Evolutionary conservation across 163 green algal species (phyloP).

Genomic region (Chlamydomonas reinhardtii): DNA sequence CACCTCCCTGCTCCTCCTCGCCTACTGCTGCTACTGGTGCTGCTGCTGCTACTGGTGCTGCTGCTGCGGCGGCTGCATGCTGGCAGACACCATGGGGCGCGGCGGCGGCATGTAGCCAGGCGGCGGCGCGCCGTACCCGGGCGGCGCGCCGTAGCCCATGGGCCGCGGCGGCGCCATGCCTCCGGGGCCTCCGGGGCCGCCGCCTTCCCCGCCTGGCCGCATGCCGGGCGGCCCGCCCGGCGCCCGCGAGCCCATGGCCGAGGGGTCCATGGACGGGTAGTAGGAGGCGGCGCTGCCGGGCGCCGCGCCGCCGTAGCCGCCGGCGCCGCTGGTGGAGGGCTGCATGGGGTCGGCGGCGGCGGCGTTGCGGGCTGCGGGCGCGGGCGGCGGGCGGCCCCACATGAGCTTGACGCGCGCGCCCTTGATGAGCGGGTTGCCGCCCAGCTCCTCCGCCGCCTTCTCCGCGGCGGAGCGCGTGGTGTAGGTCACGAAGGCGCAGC

Average conservation of each 20-base stretch:
- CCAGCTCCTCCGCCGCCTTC: constrained; percentile 84
- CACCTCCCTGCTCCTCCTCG: no score
- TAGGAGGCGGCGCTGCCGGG: background rate
- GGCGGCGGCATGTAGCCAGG: background rate
- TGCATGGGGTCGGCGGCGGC: constrained; percentile 53
- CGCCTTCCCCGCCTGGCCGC: constrained; percentile 28
- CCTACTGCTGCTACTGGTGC: no score
- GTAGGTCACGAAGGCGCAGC: constrained; percentile 96
- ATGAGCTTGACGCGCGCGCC: constrained; percentile 87
- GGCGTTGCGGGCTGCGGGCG: constrained; percentile 13
- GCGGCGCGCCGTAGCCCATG: constrained; percentile 15
- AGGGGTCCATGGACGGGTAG: constrained; percentile 45
- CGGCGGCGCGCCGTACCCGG: constrained; percentile 25
- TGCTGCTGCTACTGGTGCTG: no score
- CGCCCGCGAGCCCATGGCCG: constrained; percentile 46
- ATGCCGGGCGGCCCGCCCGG: background rate
- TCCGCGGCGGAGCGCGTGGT: constrained; percentile 76
- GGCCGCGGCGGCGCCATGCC: background rate
- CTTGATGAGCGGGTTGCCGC: constrained; percentile 86
- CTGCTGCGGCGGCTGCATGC: background rate
- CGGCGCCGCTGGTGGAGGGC: constrained; percentile 47
- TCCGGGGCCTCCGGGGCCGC: background rate
- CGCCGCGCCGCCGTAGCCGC: background rate
- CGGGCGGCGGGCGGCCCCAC: constrained; percentile 86
- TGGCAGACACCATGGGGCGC: background rate